Conservation (phyloP, 495 filamentous ascomycete species). For the Penicillium egyptiacum region DNA sequence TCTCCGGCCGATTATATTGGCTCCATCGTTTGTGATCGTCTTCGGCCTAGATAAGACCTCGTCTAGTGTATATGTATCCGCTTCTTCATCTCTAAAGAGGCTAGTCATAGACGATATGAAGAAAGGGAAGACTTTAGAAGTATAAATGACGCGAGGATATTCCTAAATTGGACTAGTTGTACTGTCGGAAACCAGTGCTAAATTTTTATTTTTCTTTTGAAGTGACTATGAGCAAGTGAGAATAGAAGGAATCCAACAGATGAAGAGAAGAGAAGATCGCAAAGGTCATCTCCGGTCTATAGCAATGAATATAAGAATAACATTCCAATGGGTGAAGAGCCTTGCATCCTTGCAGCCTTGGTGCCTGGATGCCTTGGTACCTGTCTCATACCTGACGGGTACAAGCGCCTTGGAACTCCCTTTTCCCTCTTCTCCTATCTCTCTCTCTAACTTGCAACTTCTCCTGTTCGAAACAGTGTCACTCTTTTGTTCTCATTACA, state of each 20-base stretch:
- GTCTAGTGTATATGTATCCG: no score
- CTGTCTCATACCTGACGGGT: conserved; percentile 13
- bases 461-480: conserved; percentile 33
- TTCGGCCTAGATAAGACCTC: no score
- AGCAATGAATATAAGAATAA: neutral
- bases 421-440: conserved; percentile 17
- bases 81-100: no score
- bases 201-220: no score
- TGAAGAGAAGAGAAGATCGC: no score
- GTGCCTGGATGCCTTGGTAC: neutral
- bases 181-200: neutral
- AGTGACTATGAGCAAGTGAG: neutral
- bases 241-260: no score
- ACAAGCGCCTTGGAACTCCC: conserved; percentile 14
- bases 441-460: conserved; percentile 10
- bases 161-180: neutral
- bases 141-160: no score
- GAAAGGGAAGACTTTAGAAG: no score
- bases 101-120: no score
- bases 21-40: no score
- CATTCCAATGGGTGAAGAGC: conserved; percentile 20
- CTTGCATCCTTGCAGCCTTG: neutral
- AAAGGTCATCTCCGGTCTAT: neutral
- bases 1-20: neutral
- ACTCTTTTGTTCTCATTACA: conserved; percentile 32